phyloP scores from a whole-genome alignment of 1,139 yeast genomes.

The Pneumocystis oryctolagi region DNA sequence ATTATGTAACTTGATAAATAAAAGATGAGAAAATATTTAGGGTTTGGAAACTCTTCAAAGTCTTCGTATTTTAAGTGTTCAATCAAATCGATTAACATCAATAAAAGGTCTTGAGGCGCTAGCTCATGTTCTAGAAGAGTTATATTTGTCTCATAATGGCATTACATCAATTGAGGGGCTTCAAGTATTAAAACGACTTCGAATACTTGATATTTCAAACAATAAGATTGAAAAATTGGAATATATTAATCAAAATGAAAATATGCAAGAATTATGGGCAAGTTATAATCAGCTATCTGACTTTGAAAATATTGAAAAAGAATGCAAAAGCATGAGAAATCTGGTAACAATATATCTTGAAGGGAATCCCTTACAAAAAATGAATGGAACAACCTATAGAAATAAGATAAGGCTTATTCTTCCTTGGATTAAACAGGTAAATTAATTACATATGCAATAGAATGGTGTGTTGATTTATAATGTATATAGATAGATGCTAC shows the following conservation, averaged over 20 bases:
- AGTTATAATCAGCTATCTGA: constrained; percentile 56
- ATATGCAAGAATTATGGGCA: constrained; percentile 88
- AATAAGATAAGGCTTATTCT: constrained; percentile 62
- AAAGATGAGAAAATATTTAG: not conserved
- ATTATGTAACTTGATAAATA: not conserved
- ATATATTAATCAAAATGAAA: constrained; percentile 42
- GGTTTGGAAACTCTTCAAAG: constrained; percentile 48
- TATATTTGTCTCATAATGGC: constrained; percentile 79
- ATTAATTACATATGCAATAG: constrained; percentile 28
- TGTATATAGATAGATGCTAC: not conserved
- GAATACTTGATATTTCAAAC: constrained; percentile 66
- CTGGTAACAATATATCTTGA: constrained; percentile 88
- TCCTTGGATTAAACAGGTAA: constrained; percentile 59
- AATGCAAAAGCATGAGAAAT: constrained; percentile 46
- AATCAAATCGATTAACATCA: constrained; percentile 65
- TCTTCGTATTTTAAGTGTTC: constrained; percentile 68
- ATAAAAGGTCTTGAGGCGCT: constrained; percentile 70
- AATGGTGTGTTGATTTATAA: not conserved
- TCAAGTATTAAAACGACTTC: constrained; percentile 52
- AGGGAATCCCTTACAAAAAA: constrained; percentile 74
- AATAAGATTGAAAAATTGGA: constrained; percentile 51
- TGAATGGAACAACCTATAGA: constrained; percentile 67
- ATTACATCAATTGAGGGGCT: constrained; percentile 62
- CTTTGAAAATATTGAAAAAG: constrained; percentile 53
- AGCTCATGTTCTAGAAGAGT: constrained; percentile 52